Conservation (phyloP, 2,329 filamentous ascomycete genomes). For the Trichoderma arundinaceum region DNA sequence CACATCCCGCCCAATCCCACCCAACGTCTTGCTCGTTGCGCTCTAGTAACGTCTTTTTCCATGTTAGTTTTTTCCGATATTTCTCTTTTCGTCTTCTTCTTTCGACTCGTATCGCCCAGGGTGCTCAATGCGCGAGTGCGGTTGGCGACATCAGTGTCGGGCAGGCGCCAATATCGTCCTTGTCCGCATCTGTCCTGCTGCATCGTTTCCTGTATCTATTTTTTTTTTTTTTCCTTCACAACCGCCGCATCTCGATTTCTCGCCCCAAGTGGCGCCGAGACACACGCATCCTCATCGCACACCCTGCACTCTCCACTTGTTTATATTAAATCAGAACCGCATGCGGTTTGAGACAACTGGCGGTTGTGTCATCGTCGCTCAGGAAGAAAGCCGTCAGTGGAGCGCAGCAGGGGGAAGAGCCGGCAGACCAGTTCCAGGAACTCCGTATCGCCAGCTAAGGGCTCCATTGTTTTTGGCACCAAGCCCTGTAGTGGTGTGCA, state of each 20-base stretch:
- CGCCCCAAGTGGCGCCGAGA: conserved; percentile 27
- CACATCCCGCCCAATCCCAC: background rate
- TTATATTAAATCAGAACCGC: conserved; percentile 29
- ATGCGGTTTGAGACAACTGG: conserved; percentile 27
- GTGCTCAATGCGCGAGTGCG: no score
- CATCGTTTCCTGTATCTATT: no score
- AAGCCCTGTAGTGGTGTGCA: conserved; percentile 25
- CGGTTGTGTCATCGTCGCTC: conserved; percentile 31
- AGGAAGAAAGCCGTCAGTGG: conserved; percentile 25
- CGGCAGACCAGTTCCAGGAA: conserved; percentile 25
- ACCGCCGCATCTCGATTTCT: conserved; percentile 28
- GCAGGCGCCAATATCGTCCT: no score
- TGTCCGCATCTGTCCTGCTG: no score
- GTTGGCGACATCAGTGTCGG: no score
- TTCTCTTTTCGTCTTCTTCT: background rate
- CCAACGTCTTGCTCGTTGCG: background rate
- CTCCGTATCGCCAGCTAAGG: conserved; percentile 24
- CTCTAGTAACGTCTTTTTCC: background rate
- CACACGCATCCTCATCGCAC: conserved; percentile 17
- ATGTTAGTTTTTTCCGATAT: background rate
- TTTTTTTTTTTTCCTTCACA: background rate
- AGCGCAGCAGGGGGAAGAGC: conserved; percentile 24
- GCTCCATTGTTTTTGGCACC: conserved; percentile 23
- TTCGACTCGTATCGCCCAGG: background rate
- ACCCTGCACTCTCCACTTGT: conserved; percentile 24